Evolutionary conservation across 2,329 filamentous ascomycete genomes (phyloP).

Genomic region (Aspergillus uvarum): DNA sequence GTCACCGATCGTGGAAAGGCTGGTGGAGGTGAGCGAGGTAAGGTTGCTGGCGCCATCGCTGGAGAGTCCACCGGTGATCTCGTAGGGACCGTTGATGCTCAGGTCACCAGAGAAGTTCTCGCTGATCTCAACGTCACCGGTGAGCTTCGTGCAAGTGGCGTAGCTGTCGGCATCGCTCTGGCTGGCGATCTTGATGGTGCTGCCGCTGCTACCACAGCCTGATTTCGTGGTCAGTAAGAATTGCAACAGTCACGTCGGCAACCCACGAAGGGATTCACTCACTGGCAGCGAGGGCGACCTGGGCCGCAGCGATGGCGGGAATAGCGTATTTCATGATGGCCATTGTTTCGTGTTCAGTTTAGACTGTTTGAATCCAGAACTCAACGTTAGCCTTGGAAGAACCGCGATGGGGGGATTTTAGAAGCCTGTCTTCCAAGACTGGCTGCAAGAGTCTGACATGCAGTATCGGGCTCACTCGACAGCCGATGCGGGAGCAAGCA

Average conservation of each 20-base stretch:
- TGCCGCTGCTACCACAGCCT: slow-evolving; percentile 24
- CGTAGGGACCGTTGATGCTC: slow-evolving; percentile 59
- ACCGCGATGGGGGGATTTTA: background rate
- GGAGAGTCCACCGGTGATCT: slow-evolving; percentile 59
- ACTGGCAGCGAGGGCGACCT: slow-evolving; percentile 51
- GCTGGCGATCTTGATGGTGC: slow-evolving; percentile 55
- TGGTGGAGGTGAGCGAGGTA: slow-evolving; percentile 60
- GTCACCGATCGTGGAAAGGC: slow-evolving; percentile 65
- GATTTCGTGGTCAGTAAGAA: slow-evolving; percentile 9
- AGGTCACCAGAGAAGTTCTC: slow-evolving; percentile 58
- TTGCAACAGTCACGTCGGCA: background rate
- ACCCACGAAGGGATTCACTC: slow-evolving; percentile 13
- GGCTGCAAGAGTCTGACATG: background rate
- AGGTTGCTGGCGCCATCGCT: slow-evolving; percentile 59
- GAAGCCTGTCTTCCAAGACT: background rate
- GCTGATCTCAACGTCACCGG: slow-evolving; percentile 67
- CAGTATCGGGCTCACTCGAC: background rate
- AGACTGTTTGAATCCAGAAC: background rate
- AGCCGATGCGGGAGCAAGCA: background rate
- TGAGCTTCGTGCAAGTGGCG: slow-evolving; percentile 64
- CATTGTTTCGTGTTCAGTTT: slow-evolving; percentile 39
- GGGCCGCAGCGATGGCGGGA: slow-evolving; percentile 55
- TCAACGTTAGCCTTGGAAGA: background rate
- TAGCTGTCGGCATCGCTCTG: slow-evolving; percentile 63
- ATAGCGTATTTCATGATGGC: slow-evolving; percentile 56